Evolutionary conservation across 495 filamentous ascomycete genomes (phyloP), one percentile per base, ranked within the genome.

Genomic region (Xylaria palmicola): DNA sequence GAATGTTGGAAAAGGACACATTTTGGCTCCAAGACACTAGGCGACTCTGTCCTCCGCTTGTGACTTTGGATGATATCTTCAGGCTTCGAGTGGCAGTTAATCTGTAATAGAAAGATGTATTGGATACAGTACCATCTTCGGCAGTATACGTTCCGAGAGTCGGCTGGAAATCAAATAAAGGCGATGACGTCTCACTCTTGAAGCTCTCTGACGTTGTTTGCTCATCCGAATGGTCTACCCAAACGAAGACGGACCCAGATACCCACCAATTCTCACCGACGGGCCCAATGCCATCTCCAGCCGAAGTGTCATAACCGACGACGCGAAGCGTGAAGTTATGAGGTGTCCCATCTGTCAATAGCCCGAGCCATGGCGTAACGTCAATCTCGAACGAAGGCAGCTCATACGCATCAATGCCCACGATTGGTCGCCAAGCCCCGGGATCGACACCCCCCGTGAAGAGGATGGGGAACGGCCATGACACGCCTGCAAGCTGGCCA

Each of bases 381-480:
- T 96, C 92, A 62, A 96, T 90, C 66, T 94, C 89, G 58, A 91
- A 86, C 55, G 91, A 86, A 8, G 86, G 81, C 12, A 96, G 77
- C 68, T 96, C 92, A 69, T 91, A 96, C 1, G 90, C 85, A 54
- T 93, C 88, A 47, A 92, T 90, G 1, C 92, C 91, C 12, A 91
- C 91, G 62, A 96, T 87, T 1, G 92, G 92, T 0, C 90, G 79
- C 87, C 92, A 95, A 30, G 95, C 81, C 0, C 85, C 86, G 1
- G 92, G 92, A 4, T 86, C 87, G 4, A 96, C 84, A 2, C 92
- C 92, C 10, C 92, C 92, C 5, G 92, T 95, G 64, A 96, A 97
- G 36, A 96, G 90, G 29, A 92, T 79, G 0, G 90, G 89, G 60
- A 93, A 94, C 4, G 92, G 92, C 90, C 89, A 95, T 6, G 85